These are phyloP conservation scores for Dothideomycetes sp. DNA, from an alignment of 2,329 filamentous ascomycete species.

Conservation along the genomic window DNA sequence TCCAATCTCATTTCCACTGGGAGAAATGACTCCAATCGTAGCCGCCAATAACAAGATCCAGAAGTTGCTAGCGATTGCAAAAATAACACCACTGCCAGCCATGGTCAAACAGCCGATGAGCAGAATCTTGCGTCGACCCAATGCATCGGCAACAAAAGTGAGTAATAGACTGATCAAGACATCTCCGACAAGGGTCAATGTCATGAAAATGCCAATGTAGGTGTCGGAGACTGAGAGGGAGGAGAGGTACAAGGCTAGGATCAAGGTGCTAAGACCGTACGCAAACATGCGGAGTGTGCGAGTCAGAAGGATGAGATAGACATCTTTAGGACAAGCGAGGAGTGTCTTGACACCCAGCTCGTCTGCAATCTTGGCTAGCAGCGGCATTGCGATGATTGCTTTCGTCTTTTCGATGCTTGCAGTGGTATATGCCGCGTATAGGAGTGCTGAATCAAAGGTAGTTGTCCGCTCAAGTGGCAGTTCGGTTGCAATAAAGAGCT, in stretches of 20 bases:
- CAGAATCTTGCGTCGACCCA: slow-evolving; percentile 24
- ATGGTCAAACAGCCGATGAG: slow-evolving; percentile 23
- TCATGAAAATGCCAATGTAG: slow-evolving; percentile 29
- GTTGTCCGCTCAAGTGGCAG: no score
- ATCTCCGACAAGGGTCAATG: slow-evolving; percentile 26
- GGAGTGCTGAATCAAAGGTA: no score
- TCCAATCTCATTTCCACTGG: slow-evolving; percentile 28
- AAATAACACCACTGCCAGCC: slow-evolving; percentile 22
- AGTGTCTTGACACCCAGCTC: slow-evolving; percentile 12
- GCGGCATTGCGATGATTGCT: no score
- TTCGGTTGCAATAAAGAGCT: no score
- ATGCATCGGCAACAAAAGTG: slow-evolving; percentile 24
- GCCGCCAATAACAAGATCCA: slow-evolving; percentile 25
- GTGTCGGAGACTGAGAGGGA: slow-evolving; percentile 22
- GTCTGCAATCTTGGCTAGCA: slow-evolving; percentile 11
- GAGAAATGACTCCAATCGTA: slow-evolving; percentile 26
- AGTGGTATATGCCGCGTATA: no score
- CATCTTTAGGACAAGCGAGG: slow-evolving; percentile 4
- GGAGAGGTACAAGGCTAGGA: slow-evolving; percentile 25
- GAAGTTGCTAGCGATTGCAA: slow-evolving; percentile 22
- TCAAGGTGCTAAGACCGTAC: slow-evolving; percentile 41
- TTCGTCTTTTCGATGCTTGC: no score
- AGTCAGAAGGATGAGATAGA: slow-evolving; percentile 13
- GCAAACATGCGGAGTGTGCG: slow-evolving; percentile 48
- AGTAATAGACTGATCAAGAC: slow-evolving; percentile 24